phyloP scores from a whole-genome alignment of 1,284 basidiomycete species.

The Tilletia caries region DNA sequence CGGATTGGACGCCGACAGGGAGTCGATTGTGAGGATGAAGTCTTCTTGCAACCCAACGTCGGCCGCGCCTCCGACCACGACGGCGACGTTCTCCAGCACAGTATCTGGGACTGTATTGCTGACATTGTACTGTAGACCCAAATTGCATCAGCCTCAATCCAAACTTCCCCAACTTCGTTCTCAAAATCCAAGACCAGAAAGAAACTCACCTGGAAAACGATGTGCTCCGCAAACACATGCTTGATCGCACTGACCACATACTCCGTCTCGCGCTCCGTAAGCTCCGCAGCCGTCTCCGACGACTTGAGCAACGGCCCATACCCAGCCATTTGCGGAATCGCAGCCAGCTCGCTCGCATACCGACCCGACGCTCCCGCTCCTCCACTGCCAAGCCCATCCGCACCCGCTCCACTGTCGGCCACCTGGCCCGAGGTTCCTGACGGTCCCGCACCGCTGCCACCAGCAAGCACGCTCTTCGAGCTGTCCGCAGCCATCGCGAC shows the following conservation, averaged over 20 bases:
- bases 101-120: conserved; percentile 99
- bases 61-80: conserved; percentile 85
- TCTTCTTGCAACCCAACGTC: conserved; percentile 76
- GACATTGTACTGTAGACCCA: conserved; percentile 81
- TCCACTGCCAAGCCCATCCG: conserved; percentile 30
- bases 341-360: conserved; percentile 78
- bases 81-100: conserved; percentile 78
- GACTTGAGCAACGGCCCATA: conserved; percentile 89
- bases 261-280: conserved; percentile 96
- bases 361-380: conserved; percentile 57
- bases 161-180: neutral
- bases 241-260: conserved; percentile 96
- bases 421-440: conserved; percentile 26
- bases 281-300: conserved; percentile 71
- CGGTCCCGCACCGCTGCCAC: conserved; percentile 6
- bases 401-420: conserved; percentile 19
- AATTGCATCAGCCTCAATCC: neutral
- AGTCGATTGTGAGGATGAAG: conserved; percentile 79
- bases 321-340: conserved; percentile 76
- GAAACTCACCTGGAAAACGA: conserved; percentile 62
- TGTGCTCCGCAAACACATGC: conserved; percentile 90
- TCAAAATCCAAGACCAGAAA: no score
- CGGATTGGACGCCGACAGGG: conserved; percentile 64
- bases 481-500: conserved; percentile 48
- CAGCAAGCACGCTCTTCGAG: conserved; percentile 30